A percentile compares a stretch with the other conserved stretches of the same genome.
phyloP scores from a whole-genome alignment of 305 asterid genomes.

The Rubia peregrina region DNA sequence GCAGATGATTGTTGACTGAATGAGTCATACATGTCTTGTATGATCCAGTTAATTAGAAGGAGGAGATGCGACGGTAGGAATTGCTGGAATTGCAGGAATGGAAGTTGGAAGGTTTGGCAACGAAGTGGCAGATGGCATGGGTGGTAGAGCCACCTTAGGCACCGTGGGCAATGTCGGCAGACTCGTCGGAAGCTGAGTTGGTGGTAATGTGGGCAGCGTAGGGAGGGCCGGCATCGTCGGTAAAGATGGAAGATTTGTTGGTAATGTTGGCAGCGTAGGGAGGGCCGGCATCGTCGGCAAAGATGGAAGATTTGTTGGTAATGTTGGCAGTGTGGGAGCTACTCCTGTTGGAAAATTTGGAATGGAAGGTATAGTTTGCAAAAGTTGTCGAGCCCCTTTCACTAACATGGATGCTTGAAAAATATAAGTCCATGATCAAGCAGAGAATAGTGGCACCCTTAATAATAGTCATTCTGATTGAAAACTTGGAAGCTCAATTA shows the following conservation, averaged over 20 bases:
- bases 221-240: no score
- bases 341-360: conserved; percentile 21
- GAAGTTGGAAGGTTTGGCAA: no score
- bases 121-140: no score
- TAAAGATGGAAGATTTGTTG: conserved; percentile 1
- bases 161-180: no score
- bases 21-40: neutral
- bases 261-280: neutral
- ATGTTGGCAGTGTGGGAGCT: neutral
- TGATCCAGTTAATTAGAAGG: no score
- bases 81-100: no score
- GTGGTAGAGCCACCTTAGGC: no score
- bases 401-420: conserved; percentile 18
- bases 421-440: conserved; percentile 3
- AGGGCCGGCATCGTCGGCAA: conserved; percentile 8
- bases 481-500: neutral
- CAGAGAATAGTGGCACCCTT: neutral
- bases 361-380: conserved; percentile 22
- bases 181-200: no score
- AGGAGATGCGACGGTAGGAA: no score
- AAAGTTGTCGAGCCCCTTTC: conserved; percentile 17
- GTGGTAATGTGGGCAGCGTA: neutral
- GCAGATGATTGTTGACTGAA: neutral
- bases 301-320: conserved; percentile 12
- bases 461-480: neutral